Evolutionary conservation across 164 flowering plant species (phyloP).

Genomic region (Piper betle): DNA sequence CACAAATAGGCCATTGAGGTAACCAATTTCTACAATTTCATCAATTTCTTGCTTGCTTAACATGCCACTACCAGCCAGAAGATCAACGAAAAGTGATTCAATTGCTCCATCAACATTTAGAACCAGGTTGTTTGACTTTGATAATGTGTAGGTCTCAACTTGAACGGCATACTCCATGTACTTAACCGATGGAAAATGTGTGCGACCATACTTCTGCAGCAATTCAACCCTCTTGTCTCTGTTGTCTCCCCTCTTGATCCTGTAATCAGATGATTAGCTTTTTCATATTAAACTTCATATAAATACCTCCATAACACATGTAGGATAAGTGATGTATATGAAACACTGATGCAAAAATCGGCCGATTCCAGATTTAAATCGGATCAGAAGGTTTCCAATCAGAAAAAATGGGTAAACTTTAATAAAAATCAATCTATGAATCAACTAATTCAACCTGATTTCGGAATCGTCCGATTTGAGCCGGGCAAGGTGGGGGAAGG

Average conservation of each 20-base stretch:
- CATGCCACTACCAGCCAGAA: constrained; percentile 96
- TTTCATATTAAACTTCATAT: too few species aligned
- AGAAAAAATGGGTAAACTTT: neutral
- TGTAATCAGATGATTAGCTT: constrained; percentile 3
- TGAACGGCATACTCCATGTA: constrained; percentile 97
- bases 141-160: constrained; percentile 93
- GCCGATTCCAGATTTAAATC: too few species aligned
- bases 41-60: constrained; percentile 90
- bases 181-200: constrained; percentile 89
- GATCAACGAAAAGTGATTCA: constrained; percentile 97
- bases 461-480: too few species aligned
- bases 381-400: too few species aligned
- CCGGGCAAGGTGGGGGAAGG: too few species aligned
- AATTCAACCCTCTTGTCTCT: constrained; percentile 98
- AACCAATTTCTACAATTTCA: constrained; percentile 89
- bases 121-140: constrained; percentile 88
- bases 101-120: constrained; percentile 96
- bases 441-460: too few species aligned
- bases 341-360: neutral
- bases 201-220: constrained; percentile 64
- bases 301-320: neutral
- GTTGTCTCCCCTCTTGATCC: constrained; percentile 97
- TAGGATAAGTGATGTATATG: neutral
- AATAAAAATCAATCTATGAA: neutral
- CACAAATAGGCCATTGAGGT: constrained; percentile 93